phyloP scores from a whole-genome alignment of 2,329 filamentous ascomycete genomes.

The Zasmidium cellare region DNA sequence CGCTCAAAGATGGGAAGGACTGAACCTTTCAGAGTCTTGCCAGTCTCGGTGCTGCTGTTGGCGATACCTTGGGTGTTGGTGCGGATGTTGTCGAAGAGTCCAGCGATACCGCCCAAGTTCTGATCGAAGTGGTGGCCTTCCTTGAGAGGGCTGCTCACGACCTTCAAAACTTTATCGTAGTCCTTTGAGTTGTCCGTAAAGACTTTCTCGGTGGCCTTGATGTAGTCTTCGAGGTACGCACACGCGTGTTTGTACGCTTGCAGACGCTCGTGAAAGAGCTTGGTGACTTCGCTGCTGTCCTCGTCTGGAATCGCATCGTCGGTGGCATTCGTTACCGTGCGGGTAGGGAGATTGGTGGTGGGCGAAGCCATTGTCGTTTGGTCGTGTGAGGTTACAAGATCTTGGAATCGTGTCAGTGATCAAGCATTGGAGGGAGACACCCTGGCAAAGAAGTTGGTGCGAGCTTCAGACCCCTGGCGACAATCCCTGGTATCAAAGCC shows the following conservation, averaged over 20 bases:
- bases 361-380: conserved; percentile 17
- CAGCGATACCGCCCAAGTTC: conserved; percentile 79
- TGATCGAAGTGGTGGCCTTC: conserved; percentile 95
- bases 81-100: conserved; percentile 91
- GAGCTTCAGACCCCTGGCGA: neutral
- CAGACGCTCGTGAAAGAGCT: conserved; percentile 79
- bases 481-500: no score
- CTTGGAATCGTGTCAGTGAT: neutral
- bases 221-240: conserved; percentile 87
- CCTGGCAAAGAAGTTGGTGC: neutral
- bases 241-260: conserved; percentile 96
- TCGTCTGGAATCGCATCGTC: conserved; percentile 51
- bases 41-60: conserved; percentile 86
- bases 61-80: conserved; percentile 88
- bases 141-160: conserved; percentile 78
- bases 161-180: conserved; percentile 93
- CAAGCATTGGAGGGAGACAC: neutral
- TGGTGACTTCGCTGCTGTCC: conserved; percentile 51
- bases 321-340: conserved; percentile 35
- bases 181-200: conserved; percentile 86
- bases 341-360: conserved; percentile 31
- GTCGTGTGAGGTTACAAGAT: no score
- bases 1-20: conserved; percentile 87
- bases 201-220: conserved; percentile 80
- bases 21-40: conserved; percentile 82